These are phyloP conservation scores for Tylopilus sp. DNA, from an alignment of 768 basidiomycete species.

Conservation along the genomic window DNA sequence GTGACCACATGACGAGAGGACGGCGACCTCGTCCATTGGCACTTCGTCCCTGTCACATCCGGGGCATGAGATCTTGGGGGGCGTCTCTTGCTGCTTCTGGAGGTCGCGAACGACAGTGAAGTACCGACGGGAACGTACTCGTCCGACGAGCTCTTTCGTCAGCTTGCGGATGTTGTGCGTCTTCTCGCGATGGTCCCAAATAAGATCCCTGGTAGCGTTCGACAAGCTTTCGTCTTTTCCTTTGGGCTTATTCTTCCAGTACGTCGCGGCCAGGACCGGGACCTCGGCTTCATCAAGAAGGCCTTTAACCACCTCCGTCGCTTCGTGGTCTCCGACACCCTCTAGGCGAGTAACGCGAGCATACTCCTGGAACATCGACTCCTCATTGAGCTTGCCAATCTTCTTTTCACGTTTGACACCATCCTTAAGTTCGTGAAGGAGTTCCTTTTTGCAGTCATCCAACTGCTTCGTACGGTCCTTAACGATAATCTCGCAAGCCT, in stretches of 20 bases:
- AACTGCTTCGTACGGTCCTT: conserved; percentile 76
- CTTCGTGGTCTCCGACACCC: conserved; percentile 72
- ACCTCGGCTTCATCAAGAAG: conserved; percentile 63
- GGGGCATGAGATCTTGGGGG: conserved; percentile 60
- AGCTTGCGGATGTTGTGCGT: conserved; percentile 82
- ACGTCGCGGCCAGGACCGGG: conserved; percentile 28
- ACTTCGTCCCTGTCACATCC: conserved; percentile 53
- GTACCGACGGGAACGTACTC: conserved; percentile 86
- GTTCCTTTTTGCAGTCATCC: conserved; percentile 72
- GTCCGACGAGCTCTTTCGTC: conserved; percentile 85
- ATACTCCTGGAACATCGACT: conserved; percentile 80
- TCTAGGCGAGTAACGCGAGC: conserved; percentile 64
- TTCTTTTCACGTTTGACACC: conserved; percentile 68
- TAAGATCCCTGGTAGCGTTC: conserved; percentile 54
- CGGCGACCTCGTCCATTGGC: conserved; percentile 67
- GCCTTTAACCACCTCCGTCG: conserved; percentile 54
- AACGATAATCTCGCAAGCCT: conserved; percentile 91
- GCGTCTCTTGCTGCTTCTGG: conserved; percentile 66
- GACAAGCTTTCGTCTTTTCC: conserved; percentile 56
- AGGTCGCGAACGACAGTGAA: conserved; percentile 89
- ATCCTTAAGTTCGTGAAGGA: conserved; percentile 60
- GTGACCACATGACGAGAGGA: conserved; percentile 91
- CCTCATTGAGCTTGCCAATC: conserved; percentile 57
- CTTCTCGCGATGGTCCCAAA: conserved; percentile 83
- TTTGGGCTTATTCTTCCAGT: conserved; percentile 41